These are phyloP conservation scores for Poa pratensis DNA, from an alignment of 176 grass and related monocot genomes.

Conservation along the genomic window DNA sequence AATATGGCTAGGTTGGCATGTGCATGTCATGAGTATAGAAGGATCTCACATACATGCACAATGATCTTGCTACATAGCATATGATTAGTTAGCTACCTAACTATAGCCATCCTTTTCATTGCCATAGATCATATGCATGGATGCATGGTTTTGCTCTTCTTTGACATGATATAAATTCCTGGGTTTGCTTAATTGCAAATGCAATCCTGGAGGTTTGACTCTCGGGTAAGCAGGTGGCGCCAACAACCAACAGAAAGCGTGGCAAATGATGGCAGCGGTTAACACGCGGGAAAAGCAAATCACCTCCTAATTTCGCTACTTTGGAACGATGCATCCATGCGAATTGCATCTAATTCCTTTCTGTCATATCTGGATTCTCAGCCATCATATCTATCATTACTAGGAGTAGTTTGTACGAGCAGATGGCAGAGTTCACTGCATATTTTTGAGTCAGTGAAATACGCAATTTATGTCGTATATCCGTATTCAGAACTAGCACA, in stretches of 20 bases:
- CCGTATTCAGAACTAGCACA: too few relatives aligned
- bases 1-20: constrained; percentile 5
- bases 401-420: not conserved
- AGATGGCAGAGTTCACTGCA: not conserved
- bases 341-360: constrained; percentile 16
- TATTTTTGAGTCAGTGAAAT: too few relatives aligned
- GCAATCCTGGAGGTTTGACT: constrained; percentile 32
- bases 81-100: not conserved
- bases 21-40: constrained; percentile 12
- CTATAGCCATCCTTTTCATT: not conserved
- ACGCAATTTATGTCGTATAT: too few relatives aligned
- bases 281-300: constrained; percentile 54
- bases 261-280: constrained; percentile 28
- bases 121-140: not conserved
- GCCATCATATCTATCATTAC: not conserved
- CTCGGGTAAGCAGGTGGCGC: constrained; percentile 7
- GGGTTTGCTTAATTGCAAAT: not conserved
- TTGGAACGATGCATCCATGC: not conserved
- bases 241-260: constrained; percentile 30
- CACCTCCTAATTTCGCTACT: not conserved
- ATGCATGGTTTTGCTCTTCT: not conserved
- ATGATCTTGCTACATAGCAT: not conserved
- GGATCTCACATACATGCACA: constrained; percentile 11
- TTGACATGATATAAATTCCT: not conserved
- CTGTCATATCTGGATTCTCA: constrained; percentile 2